Evolutionary conservation across 2,329 filamentous ascomycete species (phyloP), one percentile per base, ranked within the genome.

Genomic region (Colletotrichum endophyticum): DNA sequence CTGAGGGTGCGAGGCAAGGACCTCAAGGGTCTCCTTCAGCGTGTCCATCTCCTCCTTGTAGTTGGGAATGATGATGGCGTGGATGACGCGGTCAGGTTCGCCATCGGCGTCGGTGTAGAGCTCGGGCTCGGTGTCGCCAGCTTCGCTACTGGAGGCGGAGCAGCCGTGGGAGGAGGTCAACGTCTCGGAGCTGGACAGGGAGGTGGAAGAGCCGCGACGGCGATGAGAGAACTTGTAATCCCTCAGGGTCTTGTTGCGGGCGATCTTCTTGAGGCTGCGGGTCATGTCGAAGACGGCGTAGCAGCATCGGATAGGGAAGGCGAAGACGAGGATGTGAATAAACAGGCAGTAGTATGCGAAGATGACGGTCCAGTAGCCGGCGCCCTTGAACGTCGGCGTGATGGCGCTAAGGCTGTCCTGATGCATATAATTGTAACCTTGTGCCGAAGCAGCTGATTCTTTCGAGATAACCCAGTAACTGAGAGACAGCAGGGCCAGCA

Each of bases 31-130:
- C 81, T 94, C 92, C 78, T 91, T 88, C 63, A 95, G 86, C 0
- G 92, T 94, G 74, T 94, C 92, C 73, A 92, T 85, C 73, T 95
- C 93, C 82, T 95, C 94, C 83, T 94, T 94, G 85, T 95, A 95
- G 81, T 94, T 94, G 22, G 94, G 94, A 59, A 95, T 88, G 78
- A 95, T 87, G 77, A 95, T 94, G 16, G 91, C 92, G 81, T 94
- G 92, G 34, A 94, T 85, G 72, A 94, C 84, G 28, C 85, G 85
- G 9, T 88, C 85, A n/a, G 84, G 81, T 1, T 85, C 83, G 12
- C 84, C 82, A 22, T 88, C 87, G 61, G 79, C 83, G 64, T 91
- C 89, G 61, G 85, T 83, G 78, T 86, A 87, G 70, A 86, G 82
- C 49, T 90, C 88, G 34, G 84, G 79, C 59, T 91, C 89, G 9